Evolutionary conservation across 345 rosid genomes (phyloP).

Genomic region (Atalantia buxifolia): DNA sequence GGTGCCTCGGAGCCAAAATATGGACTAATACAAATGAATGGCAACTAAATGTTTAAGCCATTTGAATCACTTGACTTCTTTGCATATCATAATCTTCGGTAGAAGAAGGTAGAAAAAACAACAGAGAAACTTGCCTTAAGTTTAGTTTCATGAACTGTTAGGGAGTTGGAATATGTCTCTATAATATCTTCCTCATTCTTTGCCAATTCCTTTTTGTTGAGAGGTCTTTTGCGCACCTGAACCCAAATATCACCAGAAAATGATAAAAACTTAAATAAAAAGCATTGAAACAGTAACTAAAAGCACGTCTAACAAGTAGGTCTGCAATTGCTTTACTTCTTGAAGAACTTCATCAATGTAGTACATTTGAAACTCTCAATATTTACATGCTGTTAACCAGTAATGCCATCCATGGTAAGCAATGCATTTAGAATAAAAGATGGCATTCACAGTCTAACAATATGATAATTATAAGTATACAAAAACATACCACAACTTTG

Average conservation of each 20-base stretch:
- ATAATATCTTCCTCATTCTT: conserved; percentile 94
- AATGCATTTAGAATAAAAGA: background rate
- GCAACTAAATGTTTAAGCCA: background rate
- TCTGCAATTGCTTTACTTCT: background rate
- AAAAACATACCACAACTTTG: conserved; percentile 89
- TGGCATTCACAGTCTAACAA: background rate
- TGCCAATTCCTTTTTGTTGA: conserved; percentile 89
- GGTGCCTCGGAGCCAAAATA: background rate
- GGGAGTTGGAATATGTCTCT: conserved; percentile 65
- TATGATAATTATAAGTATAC: background rate
- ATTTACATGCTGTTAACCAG: conserved; percentile 6
- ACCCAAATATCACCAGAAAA: conserved; percentile 9
- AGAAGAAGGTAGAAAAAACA: conserved; percentile 1
- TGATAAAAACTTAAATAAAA: background rate
- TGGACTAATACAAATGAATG: background rate
- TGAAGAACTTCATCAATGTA: conserved; percentile 9
- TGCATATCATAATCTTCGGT: background rate
- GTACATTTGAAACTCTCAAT: background rate
- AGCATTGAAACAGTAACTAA: background rate
- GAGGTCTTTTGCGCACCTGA: conserved; percentile 97
- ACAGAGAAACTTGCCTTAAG: conserved; percentile 60
- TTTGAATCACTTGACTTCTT: background rate
- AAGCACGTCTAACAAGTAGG: conserved; percentile 7
- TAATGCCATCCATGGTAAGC: background rate
- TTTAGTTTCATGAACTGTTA: conserved; percentile 93